A percentile compares a stretch with the other conserved stretches of the same genome.
phyloP scores from a whole-genome alignment of 192 early-diverging fungal genomes.

The Mortierella antarctica region DNA sequence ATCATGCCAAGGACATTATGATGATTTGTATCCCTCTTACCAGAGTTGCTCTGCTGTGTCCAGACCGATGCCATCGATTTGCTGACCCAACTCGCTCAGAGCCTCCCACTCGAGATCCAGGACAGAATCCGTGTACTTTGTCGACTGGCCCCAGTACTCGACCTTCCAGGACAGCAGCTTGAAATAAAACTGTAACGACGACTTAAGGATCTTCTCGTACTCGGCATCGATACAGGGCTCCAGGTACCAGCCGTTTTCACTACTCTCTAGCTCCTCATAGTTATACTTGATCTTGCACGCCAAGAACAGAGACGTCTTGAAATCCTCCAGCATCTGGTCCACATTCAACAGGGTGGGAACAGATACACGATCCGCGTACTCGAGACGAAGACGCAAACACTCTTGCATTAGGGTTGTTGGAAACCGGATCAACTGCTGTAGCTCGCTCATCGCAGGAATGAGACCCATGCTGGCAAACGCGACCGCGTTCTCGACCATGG shows the following conservation, averaged over 20 bases:
- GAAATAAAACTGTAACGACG: conserved; percentile 82
- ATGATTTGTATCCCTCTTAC: conserved; percentile 27
- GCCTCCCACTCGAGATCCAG: conserved; percentile 90
- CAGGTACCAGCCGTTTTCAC: conserved; percentile 76
- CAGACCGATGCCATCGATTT: conserved; percentile 78
- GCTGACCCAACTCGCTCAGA: conserved; percentile 71
- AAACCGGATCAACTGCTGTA: conserved; percentile 80
- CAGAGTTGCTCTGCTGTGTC: conserved; percentile 84
- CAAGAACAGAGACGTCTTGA: conserved; percentile 73
- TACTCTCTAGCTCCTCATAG: conserved; percentile 70
- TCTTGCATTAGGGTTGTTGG: conserved; percentile 86
- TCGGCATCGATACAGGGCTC: conserved; percentile 69
- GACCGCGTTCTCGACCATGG: conserved; percentile 74
- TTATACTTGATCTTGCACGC: conserved; percentile 80
- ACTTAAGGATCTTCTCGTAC: conserved; percentile 78
- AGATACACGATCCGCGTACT: conserved; percentile 68
- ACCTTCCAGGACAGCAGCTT: conserved; percentile 80
- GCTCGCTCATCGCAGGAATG: conserved; percentile 70
- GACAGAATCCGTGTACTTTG: conserved; percentile 77
- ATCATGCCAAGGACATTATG: background rate
- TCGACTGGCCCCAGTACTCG: conserved; percentile 64
- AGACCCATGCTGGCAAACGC: conserved; percentile 78
- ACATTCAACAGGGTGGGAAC: conserved; percentile 71
- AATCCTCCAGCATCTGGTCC: conserved; percentile 85
- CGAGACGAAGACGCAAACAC: conserved; percentile 79